Base-by-base conservation (phyloP, 1,284 basidiomycete genomes). In the Leccinum subspadiceum region DNA sequence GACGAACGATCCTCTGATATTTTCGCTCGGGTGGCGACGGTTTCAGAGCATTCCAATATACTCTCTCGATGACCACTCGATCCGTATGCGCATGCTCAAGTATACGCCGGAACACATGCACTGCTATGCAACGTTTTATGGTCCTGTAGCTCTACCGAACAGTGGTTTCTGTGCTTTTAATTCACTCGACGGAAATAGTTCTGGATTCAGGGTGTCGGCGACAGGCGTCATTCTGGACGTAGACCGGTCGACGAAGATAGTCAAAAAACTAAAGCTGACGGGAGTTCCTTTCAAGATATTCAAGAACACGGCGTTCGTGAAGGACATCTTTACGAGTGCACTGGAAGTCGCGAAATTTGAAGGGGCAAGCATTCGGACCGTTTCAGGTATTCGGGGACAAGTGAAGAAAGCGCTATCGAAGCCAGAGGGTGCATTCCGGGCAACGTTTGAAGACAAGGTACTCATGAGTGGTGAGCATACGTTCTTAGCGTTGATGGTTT, bases 61-160 rank as follows among this genome's bases (percentile, higher is more conserved):
- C 76, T 94, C 93, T 24, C 80, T 99, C 29, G 97, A 99, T 75
- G 96, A 99, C 73, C 94, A 97, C 69, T 93, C 91, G 3, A 94
- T 96, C 66, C 90, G 97, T 29, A 98, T 99, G 87, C 92, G 97
- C 52, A 93, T 98, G 92, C 89, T 99, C 76, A 98, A 99, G 79
- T 98, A 99, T 74, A 98, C 97, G 0, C 96, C 96, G 0, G 97
- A 99, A 76, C 96, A 99, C 71, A 98, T 97, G 94, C 96, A 98
- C 74, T 99, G 96, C 70, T 93, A 91, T 68, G 96, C 96, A 2
- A 96, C 96, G 0, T 98, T 99, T 77, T 98, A 96, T 22, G 22
- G 22, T 22, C 95, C 95, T 5, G 88, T 93, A n/a, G 80, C 93
- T 1, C 79, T 92, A 0, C 95, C 95, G n/a, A 98, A 98, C 75